Conservation (phyloP, 805 yeast genomes). For the Suhomyces kilbournensis region DNA sequence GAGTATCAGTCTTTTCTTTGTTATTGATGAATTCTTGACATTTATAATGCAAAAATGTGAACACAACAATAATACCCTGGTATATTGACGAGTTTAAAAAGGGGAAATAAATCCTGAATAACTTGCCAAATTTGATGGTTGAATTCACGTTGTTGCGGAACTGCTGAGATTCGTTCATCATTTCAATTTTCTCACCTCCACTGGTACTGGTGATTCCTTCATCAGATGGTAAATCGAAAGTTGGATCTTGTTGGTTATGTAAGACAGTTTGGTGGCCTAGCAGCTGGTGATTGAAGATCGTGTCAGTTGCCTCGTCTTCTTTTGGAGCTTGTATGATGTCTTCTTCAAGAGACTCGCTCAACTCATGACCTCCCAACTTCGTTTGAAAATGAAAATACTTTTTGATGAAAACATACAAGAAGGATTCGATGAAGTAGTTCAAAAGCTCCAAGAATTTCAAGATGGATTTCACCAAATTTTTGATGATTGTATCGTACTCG, state of each 20-base stretch:
- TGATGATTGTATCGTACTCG: constrained; percentile 31
- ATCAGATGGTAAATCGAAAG: neutral
- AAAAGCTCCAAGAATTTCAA: constrained; percentile 36
- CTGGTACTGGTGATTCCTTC: neutral
- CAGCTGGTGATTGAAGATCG: neutral
- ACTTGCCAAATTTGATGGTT: constrained; percentile 25
- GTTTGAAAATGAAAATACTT: constrained; percentile 9
- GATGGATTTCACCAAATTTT: constrained; percentile 37
- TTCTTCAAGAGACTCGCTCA: neutral
- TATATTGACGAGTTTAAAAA: constrained; percentile 48
- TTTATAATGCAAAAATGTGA: constrained; percentile 46
- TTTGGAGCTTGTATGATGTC: neutral
- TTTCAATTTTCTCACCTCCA: neutral
- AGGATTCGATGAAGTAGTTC: constrained; percentile 28
- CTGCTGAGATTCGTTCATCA: neutral
- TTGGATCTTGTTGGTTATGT: neutral
- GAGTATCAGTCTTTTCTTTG: constrained; percentile 11
- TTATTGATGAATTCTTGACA: constrained; percentile 31
- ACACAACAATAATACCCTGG: constrained; percentile 51
- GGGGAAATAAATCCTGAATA: constrained; percentile 41
- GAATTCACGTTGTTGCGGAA: constrained; percentile 2
- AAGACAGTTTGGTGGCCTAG: neutral
- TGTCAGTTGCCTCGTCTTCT: neutral
- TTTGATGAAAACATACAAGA: constrained; percentile 18
- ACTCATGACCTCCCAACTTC: neutral